phyloP scores from a whole-genome alignment of 208 protist species.

The Blechomonas ayalai region DNA sequence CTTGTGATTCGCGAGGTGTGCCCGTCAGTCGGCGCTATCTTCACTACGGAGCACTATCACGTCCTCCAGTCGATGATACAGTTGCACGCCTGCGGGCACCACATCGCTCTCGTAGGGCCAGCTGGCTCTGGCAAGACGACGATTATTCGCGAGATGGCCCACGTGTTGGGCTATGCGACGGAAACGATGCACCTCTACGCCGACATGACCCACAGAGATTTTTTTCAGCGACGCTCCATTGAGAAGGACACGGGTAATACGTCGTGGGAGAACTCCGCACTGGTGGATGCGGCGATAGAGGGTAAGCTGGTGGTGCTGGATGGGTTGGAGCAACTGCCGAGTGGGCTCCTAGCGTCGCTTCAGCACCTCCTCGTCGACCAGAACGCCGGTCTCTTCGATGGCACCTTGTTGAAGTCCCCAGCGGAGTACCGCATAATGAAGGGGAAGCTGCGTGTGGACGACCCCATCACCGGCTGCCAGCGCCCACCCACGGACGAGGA shows the following conservation, averaged over 20 bases:
- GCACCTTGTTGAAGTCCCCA: constrained; percentile 70
- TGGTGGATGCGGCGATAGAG: constrained; percentile 77
- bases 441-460: constrained; percentile 15
- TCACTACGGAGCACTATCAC: constrained; percentile 59
- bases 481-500: constrained; percentile 24
- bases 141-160: constrained; percentile 66
- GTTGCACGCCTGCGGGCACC: constrained; percentile 52
- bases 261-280: constrained; percentile 77
- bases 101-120: constrained; percentile 80
- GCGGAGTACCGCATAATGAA: constrained; percentile 57
- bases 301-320: constrained; percentile 89
- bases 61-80: constrained; percentile 73
- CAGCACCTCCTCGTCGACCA: constrained; percentile 80
- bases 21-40: constrained; percentile 20
- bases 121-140: constrained; percentile 89
- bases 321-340: constrained; percentile 84
- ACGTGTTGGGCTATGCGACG: constrained; percentile 51
- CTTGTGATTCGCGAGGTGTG: constrained; percentile 13
- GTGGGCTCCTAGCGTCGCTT: constrained; percentile 71
- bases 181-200: constrained; percentile 86
- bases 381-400: constrained; percentile 69
- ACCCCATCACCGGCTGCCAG: constrained; percentile 9
- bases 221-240: constrained; percentile 92
- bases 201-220: constrained; percentile 93
- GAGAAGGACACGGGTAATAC: constrained; percentile 73